phyloP scores from a whole-genome alignment of 1,139 yeast genomes.

The Yamadazyma epiphylla region DNA sequence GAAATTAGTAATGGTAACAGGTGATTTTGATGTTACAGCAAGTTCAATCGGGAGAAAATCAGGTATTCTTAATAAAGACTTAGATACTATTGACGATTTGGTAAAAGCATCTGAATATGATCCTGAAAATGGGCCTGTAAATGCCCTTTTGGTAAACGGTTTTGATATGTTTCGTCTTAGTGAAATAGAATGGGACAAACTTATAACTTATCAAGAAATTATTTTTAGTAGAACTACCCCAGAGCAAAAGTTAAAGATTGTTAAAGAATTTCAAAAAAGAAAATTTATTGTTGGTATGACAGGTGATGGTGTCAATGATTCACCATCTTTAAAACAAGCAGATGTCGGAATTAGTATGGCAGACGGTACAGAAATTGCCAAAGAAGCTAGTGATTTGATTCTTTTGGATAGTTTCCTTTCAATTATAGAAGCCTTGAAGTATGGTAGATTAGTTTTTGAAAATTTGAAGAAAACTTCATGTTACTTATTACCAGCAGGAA shows the following conservation, averaged over 20 bases:
- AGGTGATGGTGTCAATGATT: constrained; percentile 54
- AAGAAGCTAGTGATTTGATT: constrained; percentile 53
- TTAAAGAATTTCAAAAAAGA: constrained; percentile 44
- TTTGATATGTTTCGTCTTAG: constrained; percentile 30
- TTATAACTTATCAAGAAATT: constrained; percentile 35
- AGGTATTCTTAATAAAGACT: constrained; percentile 8
- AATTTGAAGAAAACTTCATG: constrained; percentile 48
- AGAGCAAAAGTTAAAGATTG: constrained; percentile 48
- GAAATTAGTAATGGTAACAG: constrained; percentile 51
- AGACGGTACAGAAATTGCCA: constrained; percentile 54
- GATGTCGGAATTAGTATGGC: constrained; percentile 52
- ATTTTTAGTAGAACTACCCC: constrained; percentile 55
- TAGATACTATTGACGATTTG: constrained; percentile 23
- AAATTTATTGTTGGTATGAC: constrained; percentile 48
- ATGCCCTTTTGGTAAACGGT: constrained; percentile 37
- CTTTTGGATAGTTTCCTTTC: constrained; percentile 41
- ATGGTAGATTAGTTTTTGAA: constrained; percentile 50
- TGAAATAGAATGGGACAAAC: constrained; percentile 41
- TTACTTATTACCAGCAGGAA: constrained; percentile 53
- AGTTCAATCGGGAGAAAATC: constrained; percentile 46
- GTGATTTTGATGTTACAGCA: constrained; percentile 53
- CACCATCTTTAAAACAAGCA: constrained; percentile 49
- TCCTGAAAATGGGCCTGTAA: constrained; percentile 12
- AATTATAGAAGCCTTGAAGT: constrained; percentile 44
- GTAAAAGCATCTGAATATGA: constrained; percentile 7